These are phyloP conservation scores for Ampelomyces quisqualis DNA, from an alignment of 2,329 filamentous ascomycete species.

Conservation along the genomic window DNA sequence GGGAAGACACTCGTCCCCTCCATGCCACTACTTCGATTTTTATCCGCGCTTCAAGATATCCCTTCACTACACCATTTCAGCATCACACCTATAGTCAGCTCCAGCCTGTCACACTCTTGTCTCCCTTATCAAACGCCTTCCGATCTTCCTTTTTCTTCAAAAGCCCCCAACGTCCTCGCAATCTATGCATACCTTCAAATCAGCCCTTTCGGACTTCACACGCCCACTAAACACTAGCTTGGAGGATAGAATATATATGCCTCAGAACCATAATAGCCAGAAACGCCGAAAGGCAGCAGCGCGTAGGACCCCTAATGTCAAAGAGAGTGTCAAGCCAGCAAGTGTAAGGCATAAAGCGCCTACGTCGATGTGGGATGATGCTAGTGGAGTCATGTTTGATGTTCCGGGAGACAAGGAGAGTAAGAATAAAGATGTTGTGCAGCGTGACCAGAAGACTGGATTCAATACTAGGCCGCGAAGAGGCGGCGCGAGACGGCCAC, in stretches of 20 bases:
- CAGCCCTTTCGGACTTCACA: background rate
- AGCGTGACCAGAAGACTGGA: no score
- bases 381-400: background rate
- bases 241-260: slow-evolving; percentile 1
- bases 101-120: background rate
- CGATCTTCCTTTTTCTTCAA: background rate
- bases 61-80: background rate
- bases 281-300: background rate
- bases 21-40: no score
- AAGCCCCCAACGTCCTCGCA: background rate
- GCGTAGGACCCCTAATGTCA: background rate
- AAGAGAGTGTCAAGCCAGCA: no score
- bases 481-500: no score
- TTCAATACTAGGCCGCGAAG: no score
- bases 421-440: no score
- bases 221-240: slow-evolving; percentile 1
- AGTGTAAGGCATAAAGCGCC: background rate
- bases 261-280: background rate
- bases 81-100: background rate
- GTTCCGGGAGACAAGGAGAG: background rate
- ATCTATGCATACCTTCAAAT: background rate
- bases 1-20: no score
- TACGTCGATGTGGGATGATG: background rate
- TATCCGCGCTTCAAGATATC: no score
- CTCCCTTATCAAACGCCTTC: background rate